Evolutionary conservation across 148 eudicot genomes (phyloP), one percentile per base, ranked within the genome.

Genomic region (Amaranthus palmeri): DNA sequence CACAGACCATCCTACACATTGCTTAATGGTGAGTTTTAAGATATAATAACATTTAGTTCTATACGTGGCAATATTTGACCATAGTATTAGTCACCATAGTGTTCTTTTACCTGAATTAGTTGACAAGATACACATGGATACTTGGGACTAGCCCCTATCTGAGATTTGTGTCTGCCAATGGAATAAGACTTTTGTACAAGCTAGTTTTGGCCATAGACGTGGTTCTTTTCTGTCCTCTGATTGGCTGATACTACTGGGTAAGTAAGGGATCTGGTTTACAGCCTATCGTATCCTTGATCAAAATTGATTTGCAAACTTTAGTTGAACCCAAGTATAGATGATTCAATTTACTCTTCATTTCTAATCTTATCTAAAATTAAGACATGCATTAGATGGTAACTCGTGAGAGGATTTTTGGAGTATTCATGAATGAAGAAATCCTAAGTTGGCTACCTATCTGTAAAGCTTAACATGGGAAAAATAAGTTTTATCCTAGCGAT

Each of bases 1-100:
- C 83, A 80, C 60, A 72, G 74, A 76, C 54, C 68, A 69, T 80
- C 79, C 76, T 72, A 80, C 76, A 80, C 83, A 61, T 76, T 67
- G 83, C 79, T 75, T 72, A 70, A 47, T 79, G 60, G 47, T 18
- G 43, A 49, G 45, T 74, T 79, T 65, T 62, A 64, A 74, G 14
- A 66, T 65, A 49, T 47, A 73, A 73, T 79, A 74, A 74, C 54
- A 14, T 56, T 46, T 7, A 57, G 71, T 48, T 80, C 1, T 46
- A 7, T 67, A 56, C 70, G 70, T 76, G 74, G 58, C 77, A 47
- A 13, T 72, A 48, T 68, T 72, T 42, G 36, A 60, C 15, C 25
- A 15, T 10, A 10, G 60, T 54, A n/a, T n/a, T n/a, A n/a, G 36
- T 0, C 36, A 25, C 36, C 36, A 25, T 25, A 25, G 1, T 25